Base-by-base conservation (phyloP, 2,329 filamentous ascomycete species). In the Xylaria sp. region DNA sequence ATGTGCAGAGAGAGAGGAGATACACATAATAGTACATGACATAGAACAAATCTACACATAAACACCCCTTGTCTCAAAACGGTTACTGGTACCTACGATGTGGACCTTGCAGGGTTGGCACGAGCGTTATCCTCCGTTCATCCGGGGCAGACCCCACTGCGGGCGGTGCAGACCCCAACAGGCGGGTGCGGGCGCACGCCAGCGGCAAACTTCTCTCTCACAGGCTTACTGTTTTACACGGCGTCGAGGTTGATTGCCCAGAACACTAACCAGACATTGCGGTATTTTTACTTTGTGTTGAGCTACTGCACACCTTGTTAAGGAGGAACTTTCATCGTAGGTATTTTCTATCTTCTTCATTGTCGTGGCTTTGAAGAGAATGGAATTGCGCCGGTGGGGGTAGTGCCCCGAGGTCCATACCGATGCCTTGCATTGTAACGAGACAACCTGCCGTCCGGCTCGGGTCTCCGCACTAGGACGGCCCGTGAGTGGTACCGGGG, bases 391-490 rank as follows among this genome's bases (percentile, higher is more conserved):
- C 16, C 11, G 4, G 8, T 26, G 4, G 29, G 29, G 16, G 29
- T 34, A 34, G 19, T 39, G 41, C 38, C 50, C 40, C 40, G 17
- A 41, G 40, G 29, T 29, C 38, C 49, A 11, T 21, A 21, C 47
- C 34, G 20, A n/a, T 47, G 39, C 16, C 18, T 48, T 44, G 8
- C 43, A 13, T 41, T 13, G 18, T 39, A 41, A 52, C 11, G 5
- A 34, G 16, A 41, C 42, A 49, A 17, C 49, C 54, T 45, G 50
- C 39, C n/a, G n/a, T n/a, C n/a, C n/a, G 39, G 39, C 24, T 40
- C 47, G 54, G 52, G 18, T 48, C 52, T 56, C 55, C 58, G 48
- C 57, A 51, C 41, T 34, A 13, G 29, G 43, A 45, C 18, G 57
- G 19, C 19, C 26, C 19, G 13, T 19, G 44, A 49, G 45, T 40